Percentiles rank a stretch among this genome's conserved stretches.
phyloP scores from a whole-genome alignment of 345 rosid species.

The Excoecaria cochinchinensis region DNA sequence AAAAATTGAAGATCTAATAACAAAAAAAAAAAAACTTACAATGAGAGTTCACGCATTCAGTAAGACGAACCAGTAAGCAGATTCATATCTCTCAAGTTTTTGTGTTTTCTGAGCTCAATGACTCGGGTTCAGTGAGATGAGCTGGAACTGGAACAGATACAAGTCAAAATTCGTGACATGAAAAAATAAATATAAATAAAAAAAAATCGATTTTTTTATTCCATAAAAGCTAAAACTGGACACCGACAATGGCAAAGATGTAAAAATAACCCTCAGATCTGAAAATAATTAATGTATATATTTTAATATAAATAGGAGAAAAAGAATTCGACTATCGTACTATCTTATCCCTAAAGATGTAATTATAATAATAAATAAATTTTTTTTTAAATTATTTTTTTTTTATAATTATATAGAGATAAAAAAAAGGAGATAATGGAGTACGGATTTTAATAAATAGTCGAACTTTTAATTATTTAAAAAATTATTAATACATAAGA shows the following conservation, averaged over 20 bases:
- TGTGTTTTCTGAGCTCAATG: neutral
- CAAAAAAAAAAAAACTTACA: neutral
- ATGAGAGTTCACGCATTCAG: neutral
- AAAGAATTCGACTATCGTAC: too few relatives aligned
- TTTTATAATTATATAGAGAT: too few relatives aligned
- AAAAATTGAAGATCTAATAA: neutral
- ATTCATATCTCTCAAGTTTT: neutral
- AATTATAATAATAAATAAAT: too few relatives aligned
- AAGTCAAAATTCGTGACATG: neutral
- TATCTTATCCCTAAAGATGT: too few relatives aligned
- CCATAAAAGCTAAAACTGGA: neutral
- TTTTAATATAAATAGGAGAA: too few relatives aligned
- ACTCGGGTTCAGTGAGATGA: neutral
- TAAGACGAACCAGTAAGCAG: neutral
- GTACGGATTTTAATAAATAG: too few relatives aligned
- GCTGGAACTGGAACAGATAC: neutral
- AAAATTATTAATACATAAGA: too few relatives aligned
- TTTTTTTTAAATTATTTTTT: too few relatives aligned
- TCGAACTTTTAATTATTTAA: too few relatives aligned
- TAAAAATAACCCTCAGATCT: slow-evolving; percentile 7
- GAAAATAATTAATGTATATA: neutral
- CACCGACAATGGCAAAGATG: slow-evolving; percentile 53
- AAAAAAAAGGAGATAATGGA: too few relatives aligned
- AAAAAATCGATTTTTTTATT: neutral
- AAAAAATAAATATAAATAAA: neutral